Evolutionary conservation across 345 rosid genomes (phyloP), one percentile per base, ranked within the genome.

Genomic region (Aquilaria malaccensis): DNA sequence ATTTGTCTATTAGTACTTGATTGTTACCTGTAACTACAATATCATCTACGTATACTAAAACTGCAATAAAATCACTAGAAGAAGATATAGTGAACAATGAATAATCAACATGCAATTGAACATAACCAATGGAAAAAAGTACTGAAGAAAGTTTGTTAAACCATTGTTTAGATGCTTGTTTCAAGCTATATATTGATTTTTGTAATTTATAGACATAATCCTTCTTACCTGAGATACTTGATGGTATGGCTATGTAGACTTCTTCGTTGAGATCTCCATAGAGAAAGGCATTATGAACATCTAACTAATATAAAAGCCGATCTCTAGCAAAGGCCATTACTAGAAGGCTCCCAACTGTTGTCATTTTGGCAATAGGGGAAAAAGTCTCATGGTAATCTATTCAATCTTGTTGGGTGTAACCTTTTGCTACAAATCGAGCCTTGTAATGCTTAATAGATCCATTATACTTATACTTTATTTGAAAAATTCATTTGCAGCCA

Each of bases 1-100:
- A n/a, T 2, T 13, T 14, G 2, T 33, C 9, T 30, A 58, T 62
- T 1, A 37, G 53, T 0, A 0, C 1, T 6, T 13, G 2, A 37
- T 51, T 52, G 54, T 33, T 55, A 0, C 62, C 32, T 2, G 56
- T 52, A 10, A 62, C 22, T 52, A 67, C 31, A 14, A 62, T 37
- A 50, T 55, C 72, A 62, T 68, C 67, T 6, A 69, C 63, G 52
- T 52, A 70, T 1, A 59, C 55, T 2, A 48, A 32, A 41, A 52
- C 50, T 66, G 33, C 2, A 15, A 1, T 22, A 7, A 14, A 6
- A 50, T 3, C 22, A 22, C 5, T 1, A 3, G 0, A 11, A 30
- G 6, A 7, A 11, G 5, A 10, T 6, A 45, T 14, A 13, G 50
- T 2, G 33, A 37, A 11, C 11, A 33, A 6, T 37, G 41, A 37